Evolutionary conservation across 805 yeast species (phyloP).

Genomic region (Candida tibetensis): DNA sequence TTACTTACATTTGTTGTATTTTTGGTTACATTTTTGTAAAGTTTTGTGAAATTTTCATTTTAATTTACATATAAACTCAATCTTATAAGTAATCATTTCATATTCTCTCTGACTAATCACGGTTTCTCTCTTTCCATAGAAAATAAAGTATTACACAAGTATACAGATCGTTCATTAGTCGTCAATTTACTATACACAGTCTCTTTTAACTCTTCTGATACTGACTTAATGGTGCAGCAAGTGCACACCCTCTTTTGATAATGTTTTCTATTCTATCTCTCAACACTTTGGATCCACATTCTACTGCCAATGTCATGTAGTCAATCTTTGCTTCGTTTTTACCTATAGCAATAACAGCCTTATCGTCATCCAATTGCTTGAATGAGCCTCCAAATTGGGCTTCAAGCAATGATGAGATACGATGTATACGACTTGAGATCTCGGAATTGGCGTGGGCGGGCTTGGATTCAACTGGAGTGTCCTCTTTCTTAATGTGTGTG

Average conservation of each 20-base stretch:
- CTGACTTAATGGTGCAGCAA: constrained; percentile 80
- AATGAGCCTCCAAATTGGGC: constrained; percentile 90
- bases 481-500: constrained; percentile 7
- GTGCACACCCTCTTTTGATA: constrained; percentile 67
- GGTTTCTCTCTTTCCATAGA: too few species aligned
- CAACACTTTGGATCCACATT: constrained; percentile 70
- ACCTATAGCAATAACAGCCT: constrained; percentile 71
- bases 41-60: too few species aligned
- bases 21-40: too few species aligned
- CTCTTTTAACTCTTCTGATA: constrained; percentile 20
- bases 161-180: too few species aligned
- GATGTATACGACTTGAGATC: constrained; percentile 33
- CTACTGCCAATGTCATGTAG: constrained; percentile 61
- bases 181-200: too few species aligned
- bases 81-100: too few species aligned
- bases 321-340: constrained; percentile 68
- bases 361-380: constrained; percentile 32
- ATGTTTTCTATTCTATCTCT: constrained; percentile 82
- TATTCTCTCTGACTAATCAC: too few species aligned
- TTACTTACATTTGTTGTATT: too few species aligned
- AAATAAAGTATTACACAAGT: too few species aligned
- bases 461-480: constrained; percentile 10
- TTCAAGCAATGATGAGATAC: constrained; percentile 59
- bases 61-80: too few species aligned
- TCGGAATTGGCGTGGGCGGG: constrained; percentile 27